phyloP scores from a whole-genome alignment of 1,284 basidiomycete genomes.

The Spongiforma sp. region DNA sequence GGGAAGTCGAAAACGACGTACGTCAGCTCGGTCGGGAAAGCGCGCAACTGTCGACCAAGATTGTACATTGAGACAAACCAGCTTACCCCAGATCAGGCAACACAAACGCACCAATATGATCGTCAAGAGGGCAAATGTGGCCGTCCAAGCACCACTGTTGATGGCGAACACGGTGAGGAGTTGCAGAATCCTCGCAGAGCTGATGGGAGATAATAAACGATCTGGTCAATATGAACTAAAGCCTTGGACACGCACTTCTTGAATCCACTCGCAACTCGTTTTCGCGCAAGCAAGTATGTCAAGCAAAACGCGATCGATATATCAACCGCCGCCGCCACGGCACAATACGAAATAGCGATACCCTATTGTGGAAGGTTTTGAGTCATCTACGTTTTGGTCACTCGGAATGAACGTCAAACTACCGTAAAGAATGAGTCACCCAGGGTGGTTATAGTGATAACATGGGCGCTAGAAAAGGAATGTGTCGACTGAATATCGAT shows the following conservation, averaged over 20 bases:
- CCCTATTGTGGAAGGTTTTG: neutral
- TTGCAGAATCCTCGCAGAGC: constrained; percentile 7
- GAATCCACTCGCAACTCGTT: constrained; percentile 2
- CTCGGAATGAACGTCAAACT: neutral
- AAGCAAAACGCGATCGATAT: constrained; percentile 6
- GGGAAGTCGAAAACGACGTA: constrained; percentile 8
- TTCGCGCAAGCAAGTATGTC: constrained; percentile 7
- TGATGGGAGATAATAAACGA: no score
- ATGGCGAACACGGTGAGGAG: constrained; percentile 9
- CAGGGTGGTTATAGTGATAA: neutral
- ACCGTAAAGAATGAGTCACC: constrained; percentile 5
- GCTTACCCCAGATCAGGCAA: no score
- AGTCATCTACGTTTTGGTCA: neutral
- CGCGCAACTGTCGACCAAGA: neutral
- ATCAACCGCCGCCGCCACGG: constrained; percentile 8
- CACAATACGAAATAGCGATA: constrained; percentile 2
- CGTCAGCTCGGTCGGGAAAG: neutral
- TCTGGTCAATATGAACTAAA: no score
- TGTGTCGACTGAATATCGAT: neutral
- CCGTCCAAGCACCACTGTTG: constrained; percentile 9
- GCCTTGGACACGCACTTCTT: constrained; percentile 5
- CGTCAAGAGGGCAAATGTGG: constrained; percentile 3
- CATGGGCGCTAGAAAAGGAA: neutral
- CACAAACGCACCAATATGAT: constrained; percentile 2
- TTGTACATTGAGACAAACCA: no score